These are phyloP conservation scores for Agastache rugosa DNA, from an alignment of 257 asterid genomes.

Conservation along the genomic window DNA sequence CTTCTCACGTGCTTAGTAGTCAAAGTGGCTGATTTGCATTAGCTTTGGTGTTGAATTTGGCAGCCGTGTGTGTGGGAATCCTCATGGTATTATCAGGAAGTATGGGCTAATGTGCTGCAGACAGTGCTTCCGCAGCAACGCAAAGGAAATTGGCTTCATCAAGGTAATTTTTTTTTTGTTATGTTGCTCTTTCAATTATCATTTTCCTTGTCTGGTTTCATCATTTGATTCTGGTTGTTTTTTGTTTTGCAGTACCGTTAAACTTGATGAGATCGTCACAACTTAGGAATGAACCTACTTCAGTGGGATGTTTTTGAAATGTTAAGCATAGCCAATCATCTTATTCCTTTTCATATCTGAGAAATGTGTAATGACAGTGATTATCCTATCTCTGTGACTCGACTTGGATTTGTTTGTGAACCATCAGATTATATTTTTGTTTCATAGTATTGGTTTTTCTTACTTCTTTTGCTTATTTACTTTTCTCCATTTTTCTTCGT, in stretches of 20 bases:
- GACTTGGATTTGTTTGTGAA: slow-evolving; percentile 19
- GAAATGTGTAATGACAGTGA: slow-evolving; percentile 32
- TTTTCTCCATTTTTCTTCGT: neutral
- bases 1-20: too few species aligned
- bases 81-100: slow-evolving; percentile 46
- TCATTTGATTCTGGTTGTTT: neutral
- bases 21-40: neutral
- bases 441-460: neutral
- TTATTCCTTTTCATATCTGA: neutral
- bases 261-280: neutral
- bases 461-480: neutral
- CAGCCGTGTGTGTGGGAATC: slow-evolving; percentile 51
- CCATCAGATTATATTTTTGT: neutral
- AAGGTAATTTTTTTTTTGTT: slow-evolving; percentile 28
- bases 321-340: slow-evolving; percentile 3
- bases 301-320: slow-evolving; percentile 24
- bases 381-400: slow-evolving; percentile 13
- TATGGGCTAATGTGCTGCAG: slow-evolving; percentile 53
- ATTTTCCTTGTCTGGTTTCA: too few species aligned
- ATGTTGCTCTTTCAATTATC: neutral
- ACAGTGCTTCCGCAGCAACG: slow-evolving; percentile 52
- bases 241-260: slow-evolving; percentile 45
- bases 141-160: slow-evolving; percentile 52
- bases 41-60: neutral
- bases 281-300: neutral